Base-by-base conservation (phyloP, 83 land plant genomes). In the Diphasiastrum complanatum region DNA sequence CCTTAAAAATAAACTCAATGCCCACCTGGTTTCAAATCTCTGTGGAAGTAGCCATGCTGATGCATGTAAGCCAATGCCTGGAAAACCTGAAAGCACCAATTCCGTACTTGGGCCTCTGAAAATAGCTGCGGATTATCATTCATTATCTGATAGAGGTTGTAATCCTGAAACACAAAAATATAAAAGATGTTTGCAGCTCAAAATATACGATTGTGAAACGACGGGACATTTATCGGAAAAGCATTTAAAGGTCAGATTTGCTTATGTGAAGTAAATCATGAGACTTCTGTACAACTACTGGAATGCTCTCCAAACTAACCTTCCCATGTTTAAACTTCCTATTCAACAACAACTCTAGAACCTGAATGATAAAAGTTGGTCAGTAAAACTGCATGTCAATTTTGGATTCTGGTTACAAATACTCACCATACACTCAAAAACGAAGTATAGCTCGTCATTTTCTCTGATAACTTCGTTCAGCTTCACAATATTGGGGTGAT, bases 61-160 rank as follows among this genome's bases (percentile, higher is more conserved):
- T 93, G 99, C 85, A 89, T 93, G 74, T 93, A 89, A 22, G 83
- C 85, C 38, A 93, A 82, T 41, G 77, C 99, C 63, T 81, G 92
- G 60, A 93, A 78, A 23, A 93, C 71, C 78, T 93, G 99, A 48
- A 78, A 86, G 73, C 91, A 85, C 85, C 85, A 89, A 62, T 76
- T 83, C 47, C 89, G 72, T 34, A 93, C 64, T 72, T 85, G 85
- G 41, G 77, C 65, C 64, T 93, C 99, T 4, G 96, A 73, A 48
- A 93, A 85, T 26, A 67, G 80, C 72, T 78, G 79, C 29, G 52
- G 59, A 23, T 71, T 73, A 19, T 80, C 84, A 57, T 83, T 83
- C 80, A 92, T 83, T 20, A 88, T 72, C 74, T 92, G 85, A 67
- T 88, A 85, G 45, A 92, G 71, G 61, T 85, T 88, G 71, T 62